Evolutionary conservation across 768 basidiomycete genomes (phyloP), one percentile per base, ranked within the genome.

Genomic region (Suillus luteus): DNA sequence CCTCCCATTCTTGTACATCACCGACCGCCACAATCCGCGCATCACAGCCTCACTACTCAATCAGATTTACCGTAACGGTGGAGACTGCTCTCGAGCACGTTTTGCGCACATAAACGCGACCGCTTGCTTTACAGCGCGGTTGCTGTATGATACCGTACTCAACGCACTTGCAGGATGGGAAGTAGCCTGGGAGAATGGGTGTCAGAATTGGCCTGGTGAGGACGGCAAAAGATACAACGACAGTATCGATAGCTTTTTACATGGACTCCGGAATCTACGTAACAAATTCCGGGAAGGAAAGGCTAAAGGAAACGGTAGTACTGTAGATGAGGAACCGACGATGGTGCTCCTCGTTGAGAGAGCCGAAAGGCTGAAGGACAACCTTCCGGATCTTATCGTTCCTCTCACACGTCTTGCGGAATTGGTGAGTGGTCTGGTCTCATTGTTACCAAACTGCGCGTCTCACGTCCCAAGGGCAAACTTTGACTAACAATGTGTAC

Each of bases 351-450:
- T 88, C 6, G 71, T 93, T 46, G 88, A 91, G 66, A 79, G 81
- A n/a, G 87, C 86, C 0, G 91, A 93, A 72, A 79, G 85, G 51
- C 73, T 93, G 64, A 85, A 80, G 65, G 87, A 87, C 37, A 78
- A 72, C 19, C 76, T 90, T 57, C 84, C 90, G 3, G 88, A 90
- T 33, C 70, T 92, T 1, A 62, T 93, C 1, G 86, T 91, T 11
- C 90, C 92, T 44, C 72, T 94, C 38, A 83, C 90, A 17, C 83
- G 91, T 58, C 77, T 94, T 35, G 78, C 85, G 5, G 92, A 94
- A 69, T 70, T 93, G 73, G 92, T 92, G 66, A 64, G 84, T 66
- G 15, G 48, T 17, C 61, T 44, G 11, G 10, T 60, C 27, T 14
- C 41, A 15, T 59, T 54, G n/a, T 44, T 43, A 7, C 22, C n/a